phyloP scores from a whole-genome alignment of 2,329 filamentous ascomycete genomes.

The Thelonectria olida region DNA sequence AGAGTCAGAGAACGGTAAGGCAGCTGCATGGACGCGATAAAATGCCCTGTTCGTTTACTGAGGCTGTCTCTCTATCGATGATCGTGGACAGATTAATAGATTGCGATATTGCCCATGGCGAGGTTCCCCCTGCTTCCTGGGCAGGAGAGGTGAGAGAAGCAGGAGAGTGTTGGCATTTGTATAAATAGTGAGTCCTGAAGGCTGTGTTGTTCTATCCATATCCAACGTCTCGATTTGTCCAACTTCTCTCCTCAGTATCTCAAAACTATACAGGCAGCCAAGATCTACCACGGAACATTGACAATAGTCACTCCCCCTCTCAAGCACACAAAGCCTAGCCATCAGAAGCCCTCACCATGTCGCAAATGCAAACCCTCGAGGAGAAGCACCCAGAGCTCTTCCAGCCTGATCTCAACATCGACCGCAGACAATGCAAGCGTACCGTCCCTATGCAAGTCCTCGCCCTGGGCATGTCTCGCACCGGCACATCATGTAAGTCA shows the following conservation, averaged over 20 bases:
- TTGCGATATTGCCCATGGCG: not conserved
- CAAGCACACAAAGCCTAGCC: not conserved
- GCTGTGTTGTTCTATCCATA: not conserved
- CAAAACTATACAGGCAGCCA: no score
- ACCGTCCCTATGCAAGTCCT: conserved; percentile 19
- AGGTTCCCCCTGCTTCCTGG: not conserved
- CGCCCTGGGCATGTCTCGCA: conserved; percentile 10
- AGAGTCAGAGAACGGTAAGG: no score
- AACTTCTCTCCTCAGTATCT: not conserved
- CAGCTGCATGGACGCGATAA: no score
- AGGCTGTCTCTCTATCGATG: no score
- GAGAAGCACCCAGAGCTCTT: conserved; percentile 20
- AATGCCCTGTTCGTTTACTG: no score
- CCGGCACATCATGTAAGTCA: conserved; percentile 14
- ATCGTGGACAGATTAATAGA: not conserved
- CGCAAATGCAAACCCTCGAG: conserved; percentile 8
- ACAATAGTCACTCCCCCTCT: no score
- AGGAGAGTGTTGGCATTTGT: not conserved
- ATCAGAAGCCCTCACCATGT: not conserved
- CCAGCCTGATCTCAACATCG: conserved; percentile 12
- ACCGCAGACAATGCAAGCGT: conserved; percentile 4
- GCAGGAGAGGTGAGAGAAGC: not conserved
- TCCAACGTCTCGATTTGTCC: not conserved
- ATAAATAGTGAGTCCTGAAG: not conserved
- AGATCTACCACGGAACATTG: no score